Evolutionary conservation across 345 rosid genomes (phyloP).

Genomic region (Raphanus raphanistrum): DNA sequence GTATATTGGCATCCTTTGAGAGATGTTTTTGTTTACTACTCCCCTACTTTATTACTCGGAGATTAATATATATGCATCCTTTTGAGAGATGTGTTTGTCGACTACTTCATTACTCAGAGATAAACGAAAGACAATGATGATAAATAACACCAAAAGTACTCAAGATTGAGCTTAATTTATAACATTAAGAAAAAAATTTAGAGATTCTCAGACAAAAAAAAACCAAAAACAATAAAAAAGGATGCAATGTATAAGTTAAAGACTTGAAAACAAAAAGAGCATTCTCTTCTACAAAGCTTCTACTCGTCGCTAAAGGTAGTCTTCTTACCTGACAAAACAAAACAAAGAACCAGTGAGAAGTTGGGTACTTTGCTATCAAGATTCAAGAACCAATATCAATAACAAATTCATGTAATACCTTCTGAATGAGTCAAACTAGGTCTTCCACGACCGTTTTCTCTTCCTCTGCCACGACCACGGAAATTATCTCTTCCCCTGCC

Average conservation of each 20-base stretch:
- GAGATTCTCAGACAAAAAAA: constrained; percentile 17
- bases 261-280: background rate
- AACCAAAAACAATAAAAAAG: background rate
- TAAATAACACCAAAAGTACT: constrained; percentile 23
- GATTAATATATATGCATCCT: constrained; percentile 7
- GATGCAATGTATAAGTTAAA: constrained; percentile 3
- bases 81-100: background rate
- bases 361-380: background rate
- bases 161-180: constrained; percentile 5
- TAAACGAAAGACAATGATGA: background rate
- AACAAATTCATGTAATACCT: background rate
- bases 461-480: constrained; percentile 42
- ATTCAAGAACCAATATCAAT: background rate
- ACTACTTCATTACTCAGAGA: background rate
- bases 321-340: constrained; percentile 37
- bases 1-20: background rate
- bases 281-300: constrained; percentile 23
- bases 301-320: constrained; percentile 43
- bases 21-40: constrained; percentile 9
- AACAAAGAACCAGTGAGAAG: background rate
- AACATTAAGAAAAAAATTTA: constrained; percentile 29
- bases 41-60: no score
- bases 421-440: constrained; percentile 41
- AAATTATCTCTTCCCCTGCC: constrained; percentile 45
- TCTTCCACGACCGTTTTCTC: constrained; percentile 33